phyloP scores from a whole-genome alignment of 352 stramenopile species.

The Globisporangium nunn region DNA sequence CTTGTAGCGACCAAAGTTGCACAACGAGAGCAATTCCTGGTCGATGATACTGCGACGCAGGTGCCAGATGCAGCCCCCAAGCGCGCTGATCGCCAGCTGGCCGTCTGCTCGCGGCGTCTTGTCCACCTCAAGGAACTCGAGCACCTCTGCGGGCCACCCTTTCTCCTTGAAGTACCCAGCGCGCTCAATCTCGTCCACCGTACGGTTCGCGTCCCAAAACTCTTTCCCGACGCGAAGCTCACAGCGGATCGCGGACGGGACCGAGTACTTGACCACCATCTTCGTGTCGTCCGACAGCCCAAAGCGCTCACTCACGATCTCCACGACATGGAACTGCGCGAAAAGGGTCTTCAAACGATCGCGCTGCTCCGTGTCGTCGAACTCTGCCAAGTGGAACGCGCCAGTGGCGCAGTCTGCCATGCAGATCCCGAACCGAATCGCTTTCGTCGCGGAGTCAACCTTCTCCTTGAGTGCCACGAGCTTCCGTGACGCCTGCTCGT shows the following conservation, averaged over 20 bases:
- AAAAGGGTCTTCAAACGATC: constrained; percentile 95
- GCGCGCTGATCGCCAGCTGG: constrained; percentile 54
- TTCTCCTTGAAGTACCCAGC: constrained; percentile 85
- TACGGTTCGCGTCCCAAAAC: constrained; percentile 90
- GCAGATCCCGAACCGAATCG: constrained; percentile 89
- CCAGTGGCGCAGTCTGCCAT: constrained; percentile 92
- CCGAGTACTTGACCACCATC: constrained; percentile 67
- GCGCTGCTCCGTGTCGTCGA: constrained; percentile 94
- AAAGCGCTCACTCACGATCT: constrained; percentile 76
- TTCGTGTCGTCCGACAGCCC: constrained; percentile 60
- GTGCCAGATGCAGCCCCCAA: constrained; percentile 78
- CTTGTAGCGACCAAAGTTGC: constrained; percentile 76
- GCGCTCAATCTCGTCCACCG: constrained; percentile 86
- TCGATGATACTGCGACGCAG: constrained; percentile 77
- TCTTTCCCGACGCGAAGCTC: constrained; percentile 61
- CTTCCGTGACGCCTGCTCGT: constrained; percentile 35
- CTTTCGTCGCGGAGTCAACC: constrained; percentile 17
- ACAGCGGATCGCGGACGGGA: constrained; percentile 48
- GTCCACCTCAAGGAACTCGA: constrained; percentile 61
- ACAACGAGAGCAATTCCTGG: constrained; percentile 69
- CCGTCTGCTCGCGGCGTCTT: constrained; percentile 56
- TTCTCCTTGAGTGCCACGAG: constrained; percentile 73
- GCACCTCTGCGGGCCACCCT: constrained; percentile 52
- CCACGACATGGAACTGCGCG: constrained; percentile 77
- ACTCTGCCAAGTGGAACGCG: constrained; percentile 94